These are phyloP conservation scores for Andrographis paniculata DNA, from an alignment of 305 asterid genomes.

Conservation along the genomic window DNA sequence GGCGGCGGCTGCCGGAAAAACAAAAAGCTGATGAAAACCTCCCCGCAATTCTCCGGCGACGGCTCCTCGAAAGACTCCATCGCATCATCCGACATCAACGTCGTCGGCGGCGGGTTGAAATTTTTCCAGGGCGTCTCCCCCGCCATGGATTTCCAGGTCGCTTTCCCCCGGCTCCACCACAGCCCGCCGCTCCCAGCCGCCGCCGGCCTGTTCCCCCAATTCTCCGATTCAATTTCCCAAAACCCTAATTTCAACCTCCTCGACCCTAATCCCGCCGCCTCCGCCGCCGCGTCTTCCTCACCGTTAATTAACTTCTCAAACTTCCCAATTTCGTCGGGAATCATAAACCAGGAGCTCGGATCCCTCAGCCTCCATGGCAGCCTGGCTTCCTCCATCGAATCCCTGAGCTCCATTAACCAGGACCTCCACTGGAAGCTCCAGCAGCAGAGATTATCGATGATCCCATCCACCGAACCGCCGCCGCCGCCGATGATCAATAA, in stretches of 20 bases:
- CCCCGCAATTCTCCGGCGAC: conserved; percentile 27
- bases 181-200: too few species aligned
- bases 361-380: conserved; percentile 17
- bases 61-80: conserved; percentile 25
- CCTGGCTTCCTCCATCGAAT: conserved; percentile 67
- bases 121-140: conserved; percentile 63
- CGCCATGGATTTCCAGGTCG: conserved; percentile 78
- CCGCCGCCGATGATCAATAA: conserved; percentile 23
- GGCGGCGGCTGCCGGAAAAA: too few species aligned
- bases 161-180: conserved; percentile 25
- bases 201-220: conserved; percentile 22
- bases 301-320: conserved; percentile 37
- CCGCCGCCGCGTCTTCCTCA: conserved; percentile 20
- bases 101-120: conserved; percentile 51
- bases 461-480: conserved; percentile 31
- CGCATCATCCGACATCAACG: conserved; percentile 40
- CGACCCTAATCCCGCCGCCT: conserved; percentile 24
- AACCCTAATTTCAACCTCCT: conserved; percentile 28
- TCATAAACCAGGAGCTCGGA: conserved; percentile 36
- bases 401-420: conserved; percentile 73
- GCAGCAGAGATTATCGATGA: conserved; percentile 65
- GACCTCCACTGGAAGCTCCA: conserved; percentile 81
- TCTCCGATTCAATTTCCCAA: conserved; percentile 28
- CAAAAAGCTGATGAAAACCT: conserved; percentile 49
- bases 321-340: conserved; percentile 22